Percentiles rank a stretch among this genome's conserved stretches.
These are phyloP conservation scores for Candida maesae DNA, from an alignment of 805 yeast genomes.

Conservation along the genomic window DNA sequence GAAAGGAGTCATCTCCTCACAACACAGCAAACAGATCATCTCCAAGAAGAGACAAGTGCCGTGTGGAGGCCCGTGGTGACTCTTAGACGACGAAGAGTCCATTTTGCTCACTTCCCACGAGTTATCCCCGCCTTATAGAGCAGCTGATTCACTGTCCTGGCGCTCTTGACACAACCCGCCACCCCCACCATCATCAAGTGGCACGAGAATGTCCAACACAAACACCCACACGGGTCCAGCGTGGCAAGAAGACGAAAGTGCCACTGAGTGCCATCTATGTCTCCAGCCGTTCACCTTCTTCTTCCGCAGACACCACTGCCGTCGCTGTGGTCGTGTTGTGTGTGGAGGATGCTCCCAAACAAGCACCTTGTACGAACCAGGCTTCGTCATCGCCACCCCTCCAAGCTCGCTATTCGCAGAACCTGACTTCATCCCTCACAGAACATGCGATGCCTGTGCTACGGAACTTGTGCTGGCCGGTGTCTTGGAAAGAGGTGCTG, in stretches of 20 bases:
- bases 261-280: constrained; percentile 53
- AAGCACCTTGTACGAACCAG: constrained; percentile 50
- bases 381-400: constrained; percentile 54
- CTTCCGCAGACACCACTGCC: constrained; percentile 78
- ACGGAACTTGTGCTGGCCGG: constrained; percentile 43
- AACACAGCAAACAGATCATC: too few relatives aligned
- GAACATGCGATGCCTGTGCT: constrained; percentile 74
- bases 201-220: too few relatives aligned
- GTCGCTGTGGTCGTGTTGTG: constrained; percentile 75
- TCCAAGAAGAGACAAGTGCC: too few relatives aligned
- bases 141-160: too few relatives aligned
- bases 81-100: too few relatives aligned
- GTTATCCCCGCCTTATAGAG: too few relatives aligned
- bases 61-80: too few relatives aligned
- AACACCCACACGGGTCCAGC: constrained; percentile 28
- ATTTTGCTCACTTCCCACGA: too few relatives aligned
- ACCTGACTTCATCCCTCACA: constrained; percentile 49
- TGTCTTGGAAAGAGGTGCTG: constrained; percentile 2
- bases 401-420: constrained; percentile 46
- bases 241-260: constrained; percentile 73
- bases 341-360: constrained; percentile 66
- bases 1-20: too few relatives aligned
- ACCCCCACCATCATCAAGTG: too few relatives aligned
- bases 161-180: too few relatives aligned
- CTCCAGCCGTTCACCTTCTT: constrained; percentile 49